Evolutionary conservation across 23 red algal genomes (phyloP), one percentile per base, ranked within the genome.

Genomic region (Gracilariopsis chorda): DNA sequence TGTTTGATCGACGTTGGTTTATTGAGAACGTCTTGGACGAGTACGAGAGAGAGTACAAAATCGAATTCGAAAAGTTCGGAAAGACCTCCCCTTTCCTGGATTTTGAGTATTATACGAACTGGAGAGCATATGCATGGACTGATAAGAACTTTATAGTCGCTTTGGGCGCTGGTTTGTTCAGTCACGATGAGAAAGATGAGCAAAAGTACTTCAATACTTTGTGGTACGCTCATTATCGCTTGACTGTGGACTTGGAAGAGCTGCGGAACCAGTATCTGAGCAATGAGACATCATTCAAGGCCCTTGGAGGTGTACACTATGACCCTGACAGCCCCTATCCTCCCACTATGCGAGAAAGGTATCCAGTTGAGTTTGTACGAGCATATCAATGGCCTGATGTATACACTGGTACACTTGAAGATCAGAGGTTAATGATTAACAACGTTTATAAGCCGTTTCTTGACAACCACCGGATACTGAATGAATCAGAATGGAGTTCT

Each of bases 41-140:
- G 37, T 90, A 47, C 48, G 53, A 63, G 70, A 78, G 65, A 48
- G 32, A 90, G 45, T 90, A 90, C 86, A 43, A 90, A 29, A 64
- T 65, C 37, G 86, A 90, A 67, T 37, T 61, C 25, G 68, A 24
- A 19, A 17, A 77, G 33, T 62, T 78, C 9, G 86, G 68, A 19
- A 43, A 56, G 25, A 48, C 51, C 24, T 74, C 62, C 12, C 88
- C 88, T 8, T 92, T 83, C 58, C 30, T 92, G 40, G 88, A 92
- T 62, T 92, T 92, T 74, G 88, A 92, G 48, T 92, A 82, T 41
- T 92, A 83, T 25, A 83, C 88, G 36, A 92, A 92, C 42, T 83
- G 88, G 77, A 44, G 77, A 0, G 12, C 48, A 13, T 63, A 81
- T 34, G 67, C 58, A 12, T 92, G 88, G 88, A 44, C 70, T 2